These are phyloP conservation scores for Penicillium alfredii DNA, from an alignment of 495 filamentous ascomycete genomes.

Conservation along the genomic window DNA sequence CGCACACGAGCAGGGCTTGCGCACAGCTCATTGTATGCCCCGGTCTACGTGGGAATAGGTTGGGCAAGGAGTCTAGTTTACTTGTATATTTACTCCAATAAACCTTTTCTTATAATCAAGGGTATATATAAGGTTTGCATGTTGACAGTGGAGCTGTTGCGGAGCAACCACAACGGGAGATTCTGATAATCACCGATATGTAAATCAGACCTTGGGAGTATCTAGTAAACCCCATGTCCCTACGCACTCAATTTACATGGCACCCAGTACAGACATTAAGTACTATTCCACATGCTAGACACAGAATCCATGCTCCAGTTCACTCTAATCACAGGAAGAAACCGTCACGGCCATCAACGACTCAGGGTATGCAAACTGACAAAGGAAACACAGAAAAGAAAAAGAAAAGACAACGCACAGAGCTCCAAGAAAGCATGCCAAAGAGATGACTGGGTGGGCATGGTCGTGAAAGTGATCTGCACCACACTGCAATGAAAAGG, in stretches of 20 bases:
- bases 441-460: no score
- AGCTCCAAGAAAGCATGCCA: no score
- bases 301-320: conserved; percentile 2
- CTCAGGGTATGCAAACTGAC: conserved; percentile 7
- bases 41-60: no score
- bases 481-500: conserved; percentile 4
- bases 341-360: conserved; percentile 6
- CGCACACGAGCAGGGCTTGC: no score
- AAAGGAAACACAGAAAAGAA: conserved; percentile 2
- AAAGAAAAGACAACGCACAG: not conserved
- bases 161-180: conserved; percentile 4
- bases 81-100: no score
- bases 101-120: no score
- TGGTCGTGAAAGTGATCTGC: not conserved
- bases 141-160: conserved; percentile 11
- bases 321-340: conserved; percentile 3
- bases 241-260: no score
- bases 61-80: no score
- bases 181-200: not conserved
- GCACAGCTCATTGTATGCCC: no score
- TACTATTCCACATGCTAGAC: not conserved
- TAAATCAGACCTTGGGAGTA: no score
- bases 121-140: no score
- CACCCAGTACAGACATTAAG: conserved; percentile 4
- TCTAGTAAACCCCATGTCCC: no score